A percentile compares a stretch with the other conserved stretches of the same genome.
phyloP scores from a whole-genome alignment of 2,329 filamentous ascomycete species.

The Fusarium newnesense region DNA sequence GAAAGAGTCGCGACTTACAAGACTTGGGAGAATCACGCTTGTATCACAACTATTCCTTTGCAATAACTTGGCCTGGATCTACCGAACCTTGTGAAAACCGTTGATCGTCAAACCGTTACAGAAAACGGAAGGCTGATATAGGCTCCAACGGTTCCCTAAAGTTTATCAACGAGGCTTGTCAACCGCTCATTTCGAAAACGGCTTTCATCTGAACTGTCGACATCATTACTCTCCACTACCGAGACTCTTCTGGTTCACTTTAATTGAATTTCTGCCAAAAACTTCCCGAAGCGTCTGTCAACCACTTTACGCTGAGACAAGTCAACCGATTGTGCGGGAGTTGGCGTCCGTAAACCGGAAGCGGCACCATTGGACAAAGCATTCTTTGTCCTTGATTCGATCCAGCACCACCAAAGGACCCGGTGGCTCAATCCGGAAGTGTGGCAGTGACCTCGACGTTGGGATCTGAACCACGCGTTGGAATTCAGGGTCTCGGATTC shows the following conservation, averaged over 20 bases:
- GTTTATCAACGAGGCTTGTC: slow-evolving; percentile 23
- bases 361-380: slow-evolving; percentile 31
- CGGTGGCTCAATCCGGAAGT: slow-evolving; percentile 36
- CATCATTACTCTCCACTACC: not conserved
- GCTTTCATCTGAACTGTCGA: slow-evolving; percentile 1
- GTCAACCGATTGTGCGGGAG: slow-evolving; percentile 22
- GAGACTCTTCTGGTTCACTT: slow-evolving; percentile 23
- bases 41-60: slow-evolving; percentile 17
- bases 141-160: slow-evolving; percentile 26
- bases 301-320: slow-evolving; percentile 42
- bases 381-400: slow-evolving; percentile 34
- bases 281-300: slow-evolving; percentile 22
- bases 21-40: slow-evolving; percentile 12
- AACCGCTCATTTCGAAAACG: slow-evolving; percentile 9
- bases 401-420: slow-evolving; percentile 15
- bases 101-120: slow-evolving; percentile 23
- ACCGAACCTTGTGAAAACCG: slow-evolving; percentile 18
- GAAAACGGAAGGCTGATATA: slow-evolving; percentile 12
- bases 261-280: slow-evolving; percentile 15
- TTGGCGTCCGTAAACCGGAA: slow-evolving; percentile 26
- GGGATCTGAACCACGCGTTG: slow-evolving; percentile 37
- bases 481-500: slow-evolving; percentile 44
- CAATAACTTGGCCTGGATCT: slow-evolving; percentile 4
- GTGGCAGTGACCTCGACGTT: slow-evolving; percentile 37
- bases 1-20: slow-evolving; percentile 16